phyloP scores from a whole-genome alignment of 2,329 filamentous ascomycete genomes.

The Fusarium sp. region DNA sequence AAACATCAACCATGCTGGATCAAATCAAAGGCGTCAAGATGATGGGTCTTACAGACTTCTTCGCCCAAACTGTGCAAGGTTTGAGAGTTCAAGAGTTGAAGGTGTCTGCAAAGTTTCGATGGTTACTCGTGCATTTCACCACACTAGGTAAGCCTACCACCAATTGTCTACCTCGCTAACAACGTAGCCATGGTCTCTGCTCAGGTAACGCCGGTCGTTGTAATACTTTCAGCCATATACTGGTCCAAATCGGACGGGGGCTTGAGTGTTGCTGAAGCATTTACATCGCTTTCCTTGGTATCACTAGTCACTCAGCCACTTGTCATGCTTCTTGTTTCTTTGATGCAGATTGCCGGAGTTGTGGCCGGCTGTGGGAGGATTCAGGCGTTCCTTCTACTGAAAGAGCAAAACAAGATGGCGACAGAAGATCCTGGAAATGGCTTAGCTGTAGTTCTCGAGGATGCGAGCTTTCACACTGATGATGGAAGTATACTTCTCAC shows the following conservation, averaged over 20 bases:
- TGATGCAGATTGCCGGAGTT: slow-evolving; percentile 50
- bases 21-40: slow-evolving; percentile 59
- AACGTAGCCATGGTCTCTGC: slow-evolving; percentile 42
- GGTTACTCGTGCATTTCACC: slow-evolving; percentile 49
- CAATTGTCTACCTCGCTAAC: neutral
- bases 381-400: slow-evolving; percentile 48
- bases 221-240: slow-evolving; percentile 51
- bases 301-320: slow-evolving; percentile 50
- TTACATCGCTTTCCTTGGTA: slow-evolving; percentile 53
- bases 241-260: slow-evolving; percentile 47
- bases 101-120: slow-evolving; percentile 52
- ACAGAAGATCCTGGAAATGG: neutral
- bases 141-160: slow-evolving; percentile 42
- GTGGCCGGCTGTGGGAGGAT: slow-evolving; percentile 50
- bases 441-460: neutral
- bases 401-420: slow-evolving; percentile 25
- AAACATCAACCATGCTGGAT: slow-evolving; percentile 54
- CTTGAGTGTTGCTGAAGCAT: slow-evolving; percentile 49
- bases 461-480: slow-evolving; percentile 30
- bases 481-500: slow-evolving; percentile 39
- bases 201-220: slow-evolving; percentile 47
- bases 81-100: slow-evolving; percentile 54
- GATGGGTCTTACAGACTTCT: slow-evolving; percentile 53
- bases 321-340: slow-evolving; percentile 48
- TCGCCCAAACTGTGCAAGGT: slow-evolving; percentile 49